phyloP scores from a whole-genome alignment of 2,329 filamentous ascomycete species.

The Lecanosticta acicola region DNA sequence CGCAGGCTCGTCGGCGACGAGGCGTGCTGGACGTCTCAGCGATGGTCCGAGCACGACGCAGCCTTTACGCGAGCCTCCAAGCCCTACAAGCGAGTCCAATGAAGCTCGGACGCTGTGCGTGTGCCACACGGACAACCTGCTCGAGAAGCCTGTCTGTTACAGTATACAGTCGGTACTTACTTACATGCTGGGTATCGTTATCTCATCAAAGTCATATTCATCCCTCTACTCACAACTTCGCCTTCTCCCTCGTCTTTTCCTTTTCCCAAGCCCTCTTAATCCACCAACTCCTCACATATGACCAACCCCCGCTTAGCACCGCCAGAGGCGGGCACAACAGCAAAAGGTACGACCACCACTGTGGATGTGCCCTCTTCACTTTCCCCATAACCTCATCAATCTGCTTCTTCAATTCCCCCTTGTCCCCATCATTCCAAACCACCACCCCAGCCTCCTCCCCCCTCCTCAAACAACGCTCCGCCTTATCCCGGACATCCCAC shows the following conservation, averaged over 20 bases:
- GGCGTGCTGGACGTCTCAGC: no score
- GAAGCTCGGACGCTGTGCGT: background rate
- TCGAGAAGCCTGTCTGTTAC: background rate
- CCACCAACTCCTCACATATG: conserved; percentile 64
- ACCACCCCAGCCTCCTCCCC: conserved; percentile 63
- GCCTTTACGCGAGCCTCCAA: no score
- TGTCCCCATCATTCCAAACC: conserved; percentile 82
- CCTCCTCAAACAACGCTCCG: conserved; percentile 63
- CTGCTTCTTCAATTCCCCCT: conserved; percentile 62
- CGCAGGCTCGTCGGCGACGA: no score
- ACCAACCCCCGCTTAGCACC: conserved; percentile 62
- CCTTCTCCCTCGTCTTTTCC: conserved; percentile 51
- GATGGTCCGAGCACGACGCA: no score
- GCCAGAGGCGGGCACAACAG: conserved; percentile 69
- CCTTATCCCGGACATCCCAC: conserved; percentile 79
- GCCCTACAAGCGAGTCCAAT: background rate
- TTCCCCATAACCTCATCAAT: conserved; percentile 60
- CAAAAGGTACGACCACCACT: conserved; percentile 76
- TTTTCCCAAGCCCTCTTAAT: conserved; percentile 67
- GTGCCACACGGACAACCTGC: background rate
- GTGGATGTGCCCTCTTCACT: conserved; percentile 59
- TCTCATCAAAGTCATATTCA: background rate
- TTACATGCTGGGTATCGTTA: conserved; percentile 4
- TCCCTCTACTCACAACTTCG: conserved; percentile 49
- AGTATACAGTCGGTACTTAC: background rate